Conservation (phyloP, 2,329 filamentous ascomycete species). For the Trichoderma sp. region DNA sequence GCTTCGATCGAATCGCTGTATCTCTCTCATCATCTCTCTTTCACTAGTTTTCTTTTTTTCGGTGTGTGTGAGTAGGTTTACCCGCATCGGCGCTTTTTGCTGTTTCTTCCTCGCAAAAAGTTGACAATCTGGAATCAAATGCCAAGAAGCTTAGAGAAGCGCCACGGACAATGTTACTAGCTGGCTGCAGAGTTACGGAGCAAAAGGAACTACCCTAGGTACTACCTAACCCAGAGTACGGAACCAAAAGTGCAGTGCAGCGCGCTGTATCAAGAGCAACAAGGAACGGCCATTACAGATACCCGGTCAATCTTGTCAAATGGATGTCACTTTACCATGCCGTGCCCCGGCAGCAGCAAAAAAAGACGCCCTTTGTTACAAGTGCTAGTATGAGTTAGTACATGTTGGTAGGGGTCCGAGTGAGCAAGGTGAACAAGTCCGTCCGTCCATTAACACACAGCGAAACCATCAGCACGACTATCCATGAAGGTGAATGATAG, state of each 20-base stretch:
- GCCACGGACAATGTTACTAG: background rate
- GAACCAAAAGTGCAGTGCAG: background rate
- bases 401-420: background rate
- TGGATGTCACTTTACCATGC: background rate
- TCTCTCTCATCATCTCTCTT: background rate
- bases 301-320: background rate
- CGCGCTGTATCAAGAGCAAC: background rate
- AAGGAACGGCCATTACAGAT: background rate
- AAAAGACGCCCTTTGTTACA: background rate
- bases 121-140: background rate
- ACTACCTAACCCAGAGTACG: background rate
- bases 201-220: background rate
- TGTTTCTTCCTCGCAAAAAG: background rate
- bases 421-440: background rate
- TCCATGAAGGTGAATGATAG: background rate
- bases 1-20: background rate
- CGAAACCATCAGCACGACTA: background rate
- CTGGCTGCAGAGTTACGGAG: background rate
- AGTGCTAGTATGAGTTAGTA: background rate
- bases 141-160: background rate
- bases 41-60: background rate
- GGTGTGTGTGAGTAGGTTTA: background rate
- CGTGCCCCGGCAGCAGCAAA: background rate
- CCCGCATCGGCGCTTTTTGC: background rate
- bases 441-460: background rate